Evolutionary conservation across 2,329 filamentous ascomycete genomes (phyloP).

Genomic region (Neurospora sp.): DNA sequence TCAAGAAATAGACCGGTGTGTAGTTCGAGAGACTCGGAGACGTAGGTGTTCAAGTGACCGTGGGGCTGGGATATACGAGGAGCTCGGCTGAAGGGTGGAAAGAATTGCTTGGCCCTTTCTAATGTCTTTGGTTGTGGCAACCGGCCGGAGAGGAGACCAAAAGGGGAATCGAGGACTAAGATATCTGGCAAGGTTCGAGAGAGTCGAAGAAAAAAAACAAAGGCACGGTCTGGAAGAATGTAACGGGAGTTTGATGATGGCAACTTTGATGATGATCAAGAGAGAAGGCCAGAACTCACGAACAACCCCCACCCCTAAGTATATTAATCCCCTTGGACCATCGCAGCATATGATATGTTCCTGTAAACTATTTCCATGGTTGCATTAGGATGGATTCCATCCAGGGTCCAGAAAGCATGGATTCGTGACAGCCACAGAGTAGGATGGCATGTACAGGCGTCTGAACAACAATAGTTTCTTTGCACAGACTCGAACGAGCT

Average conservation of each 20-base stretch:
- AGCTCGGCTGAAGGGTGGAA: background rate
- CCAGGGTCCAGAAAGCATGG: constrained; percentile 3
- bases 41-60: background rate
- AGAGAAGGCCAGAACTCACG: background rate
- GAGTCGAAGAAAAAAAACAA: background rate
- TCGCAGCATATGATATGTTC: background rate
- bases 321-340: constrained; percentile 1
- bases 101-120: background rate
- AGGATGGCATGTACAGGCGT: constrained; percentile 7
- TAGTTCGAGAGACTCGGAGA: background rate
- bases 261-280: background rate
- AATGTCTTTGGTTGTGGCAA: too few relatives aligned
- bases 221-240: background rate
- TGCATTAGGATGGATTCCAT: constrained; percentile 11
- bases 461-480: constrained; percentile 9
- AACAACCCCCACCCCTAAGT: constrained; percentile 17
- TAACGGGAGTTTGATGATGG: background rate
- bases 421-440: constrained; percentile 9
- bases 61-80: background rate
- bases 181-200: background rate
- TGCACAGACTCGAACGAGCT: constrained; percentile 8
- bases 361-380: constrained; percentile 11
- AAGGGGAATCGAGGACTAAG: background rate
- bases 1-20: background rate
- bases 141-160: background rate